A percentile compares a stretch with the other conserved stretches of the same genome.
These are phyloP conservation scores for Neofusicoccum cordaticola DNA, from an alignment of 2,329 filamentous ascomycete species.

Conservation along the genomic window DNA sequence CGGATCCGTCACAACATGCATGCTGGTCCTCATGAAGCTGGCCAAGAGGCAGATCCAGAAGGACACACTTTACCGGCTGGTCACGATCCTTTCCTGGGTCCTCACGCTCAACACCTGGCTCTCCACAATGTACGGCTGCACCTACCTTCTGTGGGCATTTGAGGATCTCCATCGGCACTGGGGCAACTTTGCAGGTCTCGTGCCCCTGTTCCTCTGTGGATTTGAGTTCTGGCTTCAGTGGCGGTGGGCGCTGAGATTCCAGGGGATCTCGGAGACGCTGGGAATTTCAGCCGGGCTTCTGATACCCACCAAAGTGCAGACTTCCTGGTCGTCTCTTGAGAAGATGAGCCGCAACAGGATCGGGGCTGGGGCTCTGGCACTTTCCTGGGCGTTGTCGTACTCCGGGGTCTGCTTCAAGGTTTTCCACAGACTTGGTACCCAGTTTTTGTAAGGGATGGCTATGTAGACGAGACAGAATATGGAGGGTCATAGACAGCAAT, in stretches of 20 bases:
- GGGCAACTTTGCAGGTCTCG: neutral
- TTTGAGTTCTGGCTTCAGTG: constrained; percentile 2
- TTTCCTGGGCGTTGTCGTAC: neutral
- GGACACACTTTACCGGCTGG: neutral
- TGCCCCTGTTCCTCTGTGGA: neutral
- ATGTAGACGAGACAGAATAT: neutral
- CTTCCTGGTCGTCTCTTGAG: neutral
- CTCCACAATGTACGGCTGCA: constrained; percentile 1
- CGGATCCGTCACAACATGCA: neutral
- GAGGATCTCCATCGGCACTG: neutral
- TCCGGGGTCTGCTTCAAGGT: neutral
- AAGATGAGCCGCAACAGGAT: neutral
- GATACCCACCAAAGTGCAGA: neutral
- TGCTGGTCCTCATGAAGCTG: constrained; percentile 9
- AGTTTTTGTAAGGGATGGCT: neutral
- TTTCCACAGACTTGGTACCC: neutral
- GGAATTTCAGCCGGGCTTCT: neutral
- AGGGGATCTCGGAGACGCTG: neutral
- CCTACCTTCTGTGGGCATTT: neutral
- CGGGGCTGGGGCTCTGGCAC: neutral
- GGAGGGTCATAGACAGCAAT: neutral
- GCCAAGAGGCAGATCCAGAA: neutral
- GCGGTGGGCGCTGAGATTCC: neutral
- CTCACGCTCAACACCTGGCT: neutral
- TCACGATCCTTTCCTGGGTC: neutral